Percentiles rank a stretch among this genome's conserved stretches.
Conservation (phyloP, 2,329 filamentous ascomycete species). For the Hysterium pulicare region DNA sequence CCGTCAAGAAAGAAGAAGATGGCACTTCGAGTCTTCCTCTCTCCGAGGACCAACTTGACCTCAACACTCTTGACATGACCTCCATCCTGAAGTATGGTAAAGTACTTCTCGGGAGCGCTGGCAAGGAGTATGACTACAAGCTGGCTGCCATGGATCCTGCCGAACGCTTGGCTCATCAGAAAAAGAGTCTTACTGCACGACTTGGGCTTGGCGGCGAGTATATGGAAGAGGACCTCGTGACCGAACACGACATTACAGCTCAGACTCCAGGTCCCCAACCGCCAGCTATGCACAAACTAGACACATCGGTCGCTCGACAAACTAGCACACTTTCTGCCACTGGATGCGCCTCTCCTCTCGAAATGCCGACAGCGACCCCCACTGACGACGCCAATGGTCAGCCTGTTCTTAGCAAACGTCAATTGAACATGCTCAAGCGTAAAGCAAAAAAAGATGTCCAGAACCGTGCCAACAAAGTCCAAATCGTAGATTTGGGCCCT, state of each 20-base stretch:
- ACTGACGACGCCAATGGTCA: conserved; percentile 53
- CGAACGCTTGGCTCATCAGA: conserved; percentile 78
- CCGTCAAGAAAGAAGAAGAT: conserved; percentile 50
- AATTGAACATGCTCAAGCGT: conserved; percentile 90
- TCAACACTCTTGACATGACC: conserved; percentile 73
- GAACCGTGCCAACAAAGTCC: conserved; percentile 83
- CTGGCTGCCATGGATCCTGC: conserved; percentile 78
- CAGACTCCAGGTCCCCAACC: conserved; percentile 37
- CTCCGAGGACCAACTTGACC: conserved; percentile 63
- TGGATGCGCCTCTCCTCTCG: conserved; percentile 44
- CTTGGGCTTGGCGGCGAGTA: conserved; percentile 82
- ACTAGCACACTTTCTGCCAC: conserved; percentile 43
- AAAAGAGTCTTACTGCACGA: conserved; percentile 78
- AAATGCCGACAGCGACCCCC: conserved; percentile 42
- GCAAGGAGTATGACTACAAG: conserved; percentile 78
- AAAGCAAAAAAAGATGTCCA: conserved; percentile 90
- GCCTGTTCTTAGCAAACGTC: conserved; percentile 73
- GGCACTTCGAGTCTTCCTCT: conserved; percentile 40
- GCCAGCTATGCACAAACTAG: conserved; percentile 45
- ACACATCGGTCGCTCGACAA: conserved; percentile 47
- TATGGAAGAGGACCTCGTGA: conserved; percentile 78
- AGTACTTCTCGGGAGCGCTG: conserved; percentile 75
- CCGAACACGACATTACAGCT: conserved; percentile 57
- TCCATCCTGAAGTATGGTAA: conserved; percentile 80
- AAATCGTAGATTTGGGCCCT: conserved; percentile 80